Evolutionary conservation across 2,329 filamentous ascomycete species (phyloP), one percentile per base, ranked within the genome.

Genomic region (Aspergillus quadricinctus): DNA sequence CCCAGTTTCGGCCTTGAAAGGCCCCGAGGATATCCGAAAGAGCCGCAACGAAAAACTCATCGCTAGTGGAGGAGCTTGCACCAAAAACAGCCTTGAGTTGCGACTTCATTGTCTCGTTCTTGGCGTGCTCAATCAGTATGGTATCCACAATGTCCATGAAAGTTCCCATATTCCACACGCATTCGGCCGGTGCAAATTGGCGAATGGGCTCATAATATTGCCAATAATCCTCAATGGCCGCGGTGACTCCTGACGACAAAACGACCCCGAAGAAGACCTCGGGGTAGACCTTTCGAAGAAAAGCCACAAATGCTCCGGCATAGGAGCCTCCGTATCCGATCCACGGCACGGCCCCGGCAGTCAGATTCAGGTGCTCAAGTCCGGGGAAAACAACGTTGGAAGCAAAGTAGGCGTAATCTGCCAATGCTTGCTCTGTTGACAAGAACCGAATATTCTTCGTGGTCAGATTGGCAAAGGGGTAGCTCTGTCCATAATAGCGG

Each of bases 311-410:
- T 0, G 86, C 87, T 2, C 91, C 91, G 0, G 90, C 89, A 66
- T 96, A 96, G 0, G 88, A 92, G 1, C 90, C 90, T 1, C 91
- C 91, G 59, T 95, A 96, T 0, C 85, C 84, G 57, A 96, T 87
- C 75, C 87, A 94, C 0, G 90, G 83, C 0, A 84, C 85, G 2
- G 77, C 79, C 0, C 82, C 76, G 0, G 89, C 83, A 0, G 83
- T 90, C 40, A 94, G 74, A 60, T 91, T 81, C 25, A 81, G 66
- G 59, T 89, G 73, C 66, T 89, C 86, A 4, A 92, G 73, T 0
- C 89, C 89, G 0, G 83, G 78, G 58, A 92, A 92, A 51, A 84
- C 77, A 43, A 92, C 80, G 61, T 94, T 82, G 58, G 83, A 74
- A 0, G 90, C 89, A 73, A 96, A 95, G 72, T 90, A 95, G 1